phyloP scores from a whole-genome alignment of 1,284 basidiomycete genomes.

The Leccinum huronense region DNA sequence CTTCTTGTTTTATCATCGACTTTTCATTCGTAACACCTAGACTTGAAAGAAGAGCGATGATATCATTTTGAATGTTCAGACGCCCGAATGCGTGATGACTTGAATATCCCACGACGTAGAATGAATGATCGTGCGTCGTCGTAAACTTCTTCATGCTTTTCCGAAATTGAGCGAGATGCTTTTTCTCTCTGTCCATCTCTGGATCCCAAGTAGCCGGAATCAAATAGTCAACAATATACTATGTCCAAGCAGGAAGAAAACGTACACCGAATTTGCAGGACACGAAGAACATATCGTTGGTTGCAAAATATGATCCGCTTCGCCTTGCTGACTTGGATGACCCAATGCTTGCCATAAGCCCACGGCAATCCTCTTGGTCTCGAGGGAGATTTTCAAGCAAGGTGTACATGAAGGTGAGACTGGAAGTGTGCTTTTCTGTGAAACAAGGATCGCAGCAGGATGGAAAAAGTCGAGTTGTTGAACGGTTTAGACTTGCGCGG shows the following conservation, averaged over 20 bases:
- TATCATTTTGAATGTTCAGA: constrained; percentile 55
- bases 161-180: constrained; percentile 53
- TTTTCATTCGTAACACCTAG: constrained; percentile 57
- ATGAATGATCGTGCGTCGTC: constrained; percentile 52
- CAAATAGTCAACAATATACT: background rate
- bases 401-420: constrained; percentile 28
- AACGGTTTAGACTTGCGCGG: constrained; percentile 2
- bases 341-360: constrained; percentile 55
- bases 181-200: constrained; percentile 44
- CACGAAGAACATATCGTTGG: constrained; percentile 54
- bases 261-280: constrained; percentile 59
- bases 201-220: constrained; percentile 54
- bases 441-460: background rate
- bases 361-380: constrained; percentile 53
- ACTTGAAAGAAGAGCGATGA: constrained; percentile 61
- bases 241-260: background rate
- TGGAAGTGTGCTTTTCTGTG: background rate
- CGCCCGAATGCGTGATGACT: constrained; percentile 60
- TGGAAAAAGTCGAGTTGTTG: background rate
- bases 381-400: constrained; percentile 43
- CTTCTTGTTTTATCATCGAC: constrained; percentile 52
- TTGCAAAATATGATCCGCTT: constrained; percentile 56
- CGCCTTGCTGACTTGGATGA: constrained; percentile 48
- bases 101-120: constrained; percentile 63
- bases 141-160: constrained; percentile 68